phyloP scores from a whole-genome alignment of 75 land plant genomes.

The Sequoia sempervirens region DNA sequence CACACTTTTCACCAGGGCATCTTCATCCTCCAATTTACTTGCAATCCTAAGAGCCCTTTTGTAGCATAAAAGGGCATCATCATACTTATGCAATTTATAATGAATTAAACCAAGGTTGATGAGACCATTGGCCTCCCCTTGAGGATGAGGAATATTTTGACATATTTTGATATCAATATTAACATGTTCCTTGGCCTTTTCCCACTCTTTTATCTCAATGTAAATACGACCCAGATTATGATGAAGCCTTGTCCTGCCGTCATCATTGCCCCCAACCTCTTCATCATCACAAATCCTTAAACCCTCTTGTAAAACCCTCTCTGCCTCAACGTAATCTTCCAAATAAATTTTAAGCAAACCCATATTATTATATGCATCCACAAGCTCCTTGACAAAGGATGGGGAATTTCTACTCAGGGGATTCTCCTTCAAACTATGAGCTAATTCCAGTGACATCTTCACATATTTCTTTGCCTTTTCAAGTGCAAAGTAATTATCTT shows the following conservation, averaged over 20 bases:
- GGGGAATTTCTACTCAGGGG: constrained; percentile 29
- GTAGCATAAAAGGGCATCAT: constrained; percentile 69
- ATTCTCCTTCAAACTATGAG: constrained; percentile 51
- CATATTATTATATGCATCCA: constrained; percentile 93
- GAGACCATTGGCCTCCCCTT: constrained; percentile 96
- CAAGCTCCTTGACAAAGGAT: constrained; percentile 73
- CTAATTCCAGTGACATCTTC: constrained; percentile 64
- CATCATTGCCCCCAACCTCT: constrained; percentile 79
- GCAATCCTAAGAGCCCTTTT: constrained; percentile 66
- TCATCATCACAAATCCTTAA: constrained; percentile 82
- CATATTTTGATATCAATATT: constrained; percentile 81
- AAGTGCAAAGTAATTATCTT: constrained; percentile 47
- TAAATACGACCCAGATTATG: constrained; percentile 88
- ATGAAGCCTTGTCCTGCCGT: constrained; percentile 82
- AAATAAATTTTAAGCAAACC: constrained; percentile 86
- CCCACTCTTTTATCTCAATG: constrained; percentile 64
- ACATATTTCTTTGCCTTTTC: constrained; percentile 74
- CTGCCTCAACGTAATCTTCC: constrained; percentile 71
- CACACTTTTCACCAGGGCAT: constrained; percentile 48
- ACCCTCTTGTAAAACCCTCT: constrained; percentile 54
- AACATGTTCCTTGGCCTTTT: constrained; percentile 49
- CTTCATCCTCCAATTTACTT: constrained; percentile 84
- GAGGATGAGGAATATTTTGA: constrained; percentile 63
- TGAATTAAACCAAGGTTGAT: constrained; percentile 86
- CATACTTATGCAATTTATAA: constrained; percentile 64